Evolutionary conservation across 202 grass and related monocot genomes (phyloP).

Genomic region (Schoenoplectus triqueter): DNA sequence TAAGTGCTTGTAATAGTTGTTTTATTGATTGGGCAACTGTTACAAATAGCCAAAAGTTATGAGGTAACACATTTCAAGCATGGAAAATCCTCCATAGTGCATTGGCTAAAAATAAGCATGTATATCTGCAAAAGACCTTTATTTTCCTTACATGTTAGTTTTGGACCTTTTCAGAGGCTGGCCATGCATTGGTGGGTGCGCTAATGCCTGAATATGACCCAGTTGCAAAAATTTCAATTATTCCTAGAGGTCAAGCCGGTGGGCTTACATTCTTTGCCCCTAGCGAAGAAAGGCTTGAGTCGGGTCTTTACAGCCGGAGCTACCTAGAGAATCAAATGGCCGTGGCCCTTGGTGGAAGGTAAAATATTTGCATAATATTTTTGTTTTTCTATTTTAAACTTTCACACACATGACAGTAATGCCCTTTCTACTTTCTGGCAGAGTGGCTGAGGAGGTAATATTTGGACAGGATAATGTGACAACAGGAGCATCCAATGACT

Average conservation of each 20-base stretch:
- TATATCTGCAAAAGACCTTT: neutral
- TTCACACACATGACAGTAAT: neutral
- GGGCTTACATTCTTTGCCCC: slow-evolving; percentile 98
- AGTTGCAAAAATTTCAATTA: slow-evolving; percentile 98
- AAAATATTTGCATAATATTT: neutral
- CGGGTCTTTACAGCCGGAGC: slow-evolving; percentile 85
- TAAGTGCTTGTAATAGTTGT: neutral
- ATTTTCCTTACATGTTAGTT: slow-evolving; percentile 27
- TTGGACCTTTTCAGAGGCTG: slow-evolving; percentile 63
- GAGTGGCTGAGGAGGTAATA: slow-evolving; percentile 99
- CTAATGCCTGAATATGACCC: slow-evolving; percentile 99
- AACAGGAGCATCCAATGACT: slow-evolving; percentile 93
- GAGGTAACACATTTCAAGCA: neutral
- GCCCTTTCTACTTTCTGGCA: slow-evolving; percentile 37
- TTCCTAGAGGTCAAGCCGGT: slow-evolving; percentile 91
- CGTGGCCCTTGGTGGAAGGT: slow-evolving; percentile 98
- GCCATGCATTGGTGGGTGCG: slow-evolving; percentile 92
- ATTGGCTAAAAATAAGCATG: neutral
- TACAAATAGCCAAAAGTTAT: too few species aligned
- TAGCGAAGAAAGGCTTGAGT: slow-evolving; percentile 91
- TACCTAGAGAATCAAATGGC: slow-evolving; percentile 99
- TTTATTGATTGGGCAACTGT: neutral
- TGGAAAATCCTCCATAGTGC: neutral
- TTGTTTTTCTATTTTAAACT: neutral
- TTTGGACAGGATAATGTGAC: slow-evolving; percentile 93